phyloP scores from a whole-genome alignment of 2,329 filamentous ascomycete species.

The Cladosporium colombiae region DNA sequence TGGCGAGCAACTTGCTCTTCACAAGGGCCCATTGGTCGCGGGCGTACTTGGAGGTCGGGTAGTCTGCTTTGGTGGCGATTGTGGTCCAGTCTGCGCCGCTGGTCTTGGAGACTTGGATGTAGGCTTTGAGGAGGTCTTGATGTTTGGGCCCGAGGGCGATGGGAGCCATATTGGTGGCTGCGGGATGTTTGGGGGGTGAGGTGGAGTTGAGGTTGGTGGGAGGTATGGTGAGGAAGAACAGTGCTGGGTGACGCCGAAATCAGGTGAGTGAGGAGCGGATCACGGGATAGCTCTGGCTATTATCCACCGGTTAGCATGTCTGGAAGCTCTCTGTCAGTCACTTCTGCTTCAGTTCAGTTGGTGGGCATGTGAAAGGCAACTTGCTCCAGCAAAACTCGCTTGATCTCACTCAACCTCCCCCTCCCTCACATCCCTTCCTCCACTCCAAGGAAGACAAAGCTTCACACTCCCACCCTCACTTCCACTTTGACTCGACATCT shows the following conservation, averaged over 20 bases:
- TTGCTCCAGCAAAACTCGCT: not conserved
- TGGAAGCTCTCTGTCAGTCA: not conserved
- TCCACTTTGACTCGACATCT: not conserved
- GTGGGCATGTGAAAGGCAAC: not conserved
- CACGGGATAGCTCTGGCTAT: not conserved
- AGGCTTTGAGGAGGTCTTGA: constrained; percentile 18
- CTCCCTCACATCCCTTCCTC: not conserved
- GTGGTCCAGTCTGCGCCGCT: constrained; percentile 8
- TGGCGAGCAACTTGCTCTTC: constrained; percentile 19
- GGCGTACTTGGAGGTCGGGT: constrained; percentile 20
- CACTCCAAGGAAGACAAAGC: not conserved
- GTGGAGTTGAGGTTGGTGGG: not conserved
- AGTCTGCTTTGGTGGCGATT: constrained; percentile 19
- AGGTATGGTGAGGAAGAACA: not conserved
- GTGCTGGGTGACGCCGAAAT: not conserved
- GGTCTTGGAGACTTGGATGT: constrained; percentile 5
- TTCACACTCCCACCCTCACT: not conserved
- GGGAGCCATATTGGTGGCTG: constrained; percentile 16
- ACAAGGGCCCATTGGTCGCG: constrained; percentile 20
- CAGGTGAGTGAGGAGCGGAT: not conserved
- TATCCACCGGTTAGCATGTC: not conserved
- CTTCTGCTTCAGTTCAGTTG: not conserved
- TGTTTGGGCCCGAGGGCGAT: constrained; percentile 4
- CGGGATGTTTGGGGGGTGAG: constrained; percentile 26
- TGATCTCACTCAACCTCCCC: not conserved